phyloP scores from a whole-genome alignment of 163 green algal species.

The Scenedesmus sp. region DNA sequence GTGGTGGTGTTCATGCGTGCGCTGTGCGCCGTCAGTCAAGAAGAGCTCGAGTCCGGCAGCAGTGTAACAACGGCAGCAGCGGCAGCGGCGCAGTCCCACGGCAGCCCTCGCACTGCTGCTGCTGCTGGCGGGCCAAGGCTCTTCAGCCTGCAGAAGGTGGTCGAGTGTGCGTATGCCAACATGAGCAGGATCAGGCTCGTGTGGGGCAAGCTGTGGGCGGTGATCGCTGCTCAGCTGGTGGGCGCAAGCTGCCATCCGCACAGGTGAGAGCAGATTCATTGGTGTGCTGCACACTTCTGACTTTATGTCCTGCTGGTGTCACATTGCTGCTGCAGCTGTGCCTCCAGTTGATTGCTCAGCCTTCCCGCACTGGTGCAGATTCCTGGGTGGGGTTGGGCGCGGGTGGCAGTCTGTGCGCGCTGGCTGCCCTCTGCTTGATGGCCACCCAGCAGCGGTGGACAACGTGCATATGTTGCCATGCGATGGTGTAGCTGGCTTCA shows the following conservation, averaged over 20 bases:
- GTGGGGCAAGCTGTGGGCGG: slow-evolving; percentile 94
- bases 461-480: too few relatives aligned
- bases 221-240: slow-evolving; percentile 92
- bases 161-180: slow-evolving; percentile 82
- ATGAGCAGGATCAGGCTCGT: slow-evolving; percentile 93
- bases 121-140: slow-evolving; percentile 21
- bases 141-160: slow-evolving; percentile 51
- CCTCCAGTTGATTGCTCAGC: too few relatives aligned
- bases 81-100: background rate
- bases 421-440: too few relatives aligned
- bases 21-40: slow-evolving; percentile 92
- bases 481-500: too few relatives aligned
- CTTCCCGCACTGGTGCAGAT: too few relatives aligned
- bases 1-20: slow-evolving; percentile 95
- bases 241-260: slow-evolving; percentile 89
- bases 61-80: slow-evolving; percentile 16
- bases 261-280: too few relatives aligned
- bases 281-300: too few relatives aligned
- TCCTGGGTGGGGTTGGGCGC: too few relatives aligned
- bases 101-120: background rate
- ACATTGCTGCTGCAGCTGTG: background rate
- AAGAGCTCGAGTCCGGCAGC: slow-evolving; percentile 87
- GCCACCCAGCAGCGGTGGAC: too few relatives aligned
- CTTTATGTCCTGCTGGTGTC: background rate
- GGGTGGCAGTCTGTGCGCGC: too few relatives aligned